Evolutionary conservation across 805 yeast species (phyloP).

Genomic region (Clavispora phyllophila): DNA sequence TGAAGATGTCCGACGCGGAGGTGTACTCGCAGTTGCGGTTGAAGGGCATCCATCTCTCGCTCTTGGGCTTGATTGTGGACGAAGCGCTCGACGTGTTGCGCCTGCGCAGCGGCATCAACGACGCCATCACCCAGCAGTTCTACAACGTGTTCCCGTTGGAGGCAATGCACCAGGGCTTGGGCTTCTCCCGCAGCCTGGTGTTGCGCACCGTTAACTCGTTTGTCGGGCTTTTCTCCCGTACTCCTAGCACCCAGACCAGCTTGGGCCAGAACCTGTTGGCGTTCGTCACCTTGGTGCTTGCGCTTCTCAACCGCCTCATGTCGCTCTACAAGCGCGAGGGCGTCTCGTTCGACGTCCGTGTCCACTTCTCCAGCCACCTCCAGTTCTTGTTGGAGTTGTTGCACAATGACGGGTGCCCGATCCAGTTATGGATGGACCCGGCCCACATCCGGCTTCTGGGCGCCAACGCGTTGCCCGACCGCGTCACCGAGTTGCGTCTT

Average conservation of each 20-base stretch:
- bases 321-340: conserved; percentile 16
- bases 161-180: conserved; percentile 12
- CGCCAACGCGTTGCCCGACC: conserved; percentile 11
- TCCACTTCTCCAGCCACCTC: conserved; percentile 17
- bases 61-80: conserved; percentile 28
- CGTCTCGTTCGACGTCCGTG: conserved; percentile 11
- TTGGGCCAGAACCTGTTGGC: conserved; percentile 8
- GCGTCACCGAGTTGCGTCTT: conserved; percentile 19
- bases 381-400: conserved; percentile 16
- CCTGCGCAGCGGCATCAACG: conserved; percentile 5
- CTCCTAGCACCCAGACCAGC: neutral
- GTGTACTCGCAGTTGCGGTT: conserved; percentile 14
- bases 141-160: conserved; percentile 23
- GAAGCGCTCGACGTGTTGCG: conserved; percentile 24
- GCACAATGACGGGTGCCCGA: conserved; percentile 7
- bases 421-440: conserved; percentile 35
- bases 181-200: conserved; percentile 11
- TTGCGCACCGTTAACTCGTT: conserved; percentile 8
- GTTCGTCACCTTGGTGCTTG: conserved; percentile 8
- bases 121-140: conserved; percentile 11
- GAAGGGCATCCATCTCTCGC: conserved; percentile 25
- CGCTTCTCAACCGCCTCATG: conserved; percentile 21
- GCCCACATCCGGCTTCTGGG: conserved; percentile 17
- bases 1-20: conserved; percentile 13
- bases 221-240: neutral